These are phyloP conservation scores for Nevesoporus exiguus DNA, from an alignment of 768 basidiomycete species.

Conservation along the genomic window DNA sequence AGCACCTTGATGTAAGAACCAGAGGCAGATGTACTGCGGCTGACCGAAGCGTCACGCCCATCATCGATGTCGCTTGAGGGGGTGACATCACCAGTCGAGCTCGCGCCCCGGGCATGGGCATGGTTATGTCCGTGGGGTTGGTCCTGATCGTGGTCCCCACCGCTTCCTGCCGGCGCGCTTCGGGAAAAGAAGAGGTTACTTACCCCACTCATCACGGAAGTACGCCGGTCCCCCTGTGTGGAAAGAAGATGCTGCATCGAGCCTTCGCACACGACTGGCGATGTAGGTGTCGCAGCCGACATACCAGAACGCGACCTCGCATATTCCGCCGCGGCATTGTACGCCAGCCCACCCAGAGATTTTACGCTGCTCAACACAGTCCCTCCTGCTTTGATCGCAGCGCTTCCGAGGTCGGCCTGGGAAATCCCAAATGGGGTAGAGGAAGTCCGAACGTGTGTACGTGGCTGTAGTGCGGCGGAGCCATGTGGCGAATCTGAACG, in stretches of 20 bases:
- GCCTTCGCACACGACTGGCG: constrained; percentile 5
- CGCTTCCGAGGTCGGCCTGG: constrained; percentile 52
- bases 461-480: constrained; percentile 16
- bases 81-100: constrained; percentile 7
- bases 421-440: constrained; percentile 33
- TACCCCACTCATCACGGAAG: constrained; percentile 28
- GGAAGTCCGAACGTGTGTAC: constrained; percentile 24
- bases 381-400: constrained; percentile 56
- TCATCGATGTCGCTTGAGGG: constrained; percentile 15
- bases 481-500: constrained; percentile 19
- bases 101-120: constrained; percentile 13
- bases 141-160: constrained; percentile 16
- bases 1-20: constrained; percentile 54
- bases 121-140: constrained; percentile 3
- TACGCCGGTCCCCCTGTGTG: constrained; percentile 20
- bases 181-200: constrained; percentile 52
- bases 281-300: constrained; percentile 6
- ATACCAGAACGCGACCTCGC: constrained; percentile 34
- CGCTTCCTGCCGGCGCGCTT: constrained; percentile 36
- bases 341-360: constrained; percentile 42
- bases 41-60: constrained; percentile 2
- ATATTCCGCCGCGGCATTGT: constrained; percentile 45
- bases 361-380: constrained; percentile 62
- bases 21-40: constrained; percentile 15
- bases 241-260: constrained; percentile 15